Evolutionary conservation across 1,139 yeast species (phyloP).

Genomic region (Scheffersomyces lignicola): DNA sequence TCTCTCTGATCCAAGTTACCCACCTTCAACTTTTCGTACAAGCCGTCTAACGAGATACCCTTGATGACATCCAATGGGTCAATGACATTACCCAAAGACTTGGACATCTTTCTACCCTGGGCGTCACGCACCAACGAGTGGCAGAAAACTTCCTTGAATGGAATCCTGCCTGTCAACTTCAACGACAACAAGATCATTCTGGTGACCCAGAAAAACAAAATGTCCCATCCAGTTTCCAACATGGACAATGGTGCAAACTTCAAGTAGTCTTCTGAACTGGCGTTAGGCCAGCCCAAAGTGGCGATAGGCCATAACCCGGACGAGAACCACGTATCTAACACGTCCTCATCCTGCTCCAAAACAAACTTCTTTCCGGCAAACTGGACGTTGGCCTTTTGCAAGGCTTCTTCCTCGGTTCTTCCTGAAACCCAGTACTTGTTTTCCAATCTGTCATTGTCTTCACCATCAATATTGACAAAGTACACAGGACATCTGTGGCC

Average conservation of each 20-base stretch:
- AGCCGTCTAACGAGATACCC: conserved; percentile 78
- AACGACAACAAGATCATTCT: conserved; percentile 93
- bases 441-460: conserved; percentile 57
- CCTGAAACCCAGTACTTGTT: conserved; percentile 92
- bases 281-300: conserved; percentile 92
- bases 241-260: conserved; percentile 86
- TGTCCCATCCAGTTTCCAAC: conserved; percentile 99
- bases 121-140: conserved; percentile 98
- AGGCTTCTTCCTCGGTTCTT: conserved; percentile 78
- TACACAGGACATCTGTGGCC: conserved; percentile 99
- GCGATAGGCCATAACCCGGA: conserved; percentile 98
- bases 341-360: conserved; percentile 95
- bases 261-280: conserved; percentile 66
- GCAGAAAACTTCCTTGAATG: conserved; percentile 96
- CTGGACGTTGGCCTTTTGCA: conserved; percentile 70
- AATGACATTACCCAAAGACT: conserved; percentile 92
- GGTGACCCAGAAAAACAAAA: conserved; percentile 96
- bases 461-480: conserved; percentile 79
- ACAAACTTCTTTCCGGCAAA: conserved; percentile 72
- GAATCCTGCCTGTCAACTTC: conserved; percentile 86
- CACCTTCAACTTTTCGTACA: conserved; percentile 71
- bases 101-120: conserved; percentile 98
- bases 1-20: conserved; percentile 94
- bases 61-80: conserved; percentile 93
- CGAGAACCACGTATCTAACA: conserved; percentile 97